Percentiles rank a stretch among this genome's conserved stretches.
Conservation (phyloP, 108 stramenopile genomes). For the Fragilaria radians region DNA sequence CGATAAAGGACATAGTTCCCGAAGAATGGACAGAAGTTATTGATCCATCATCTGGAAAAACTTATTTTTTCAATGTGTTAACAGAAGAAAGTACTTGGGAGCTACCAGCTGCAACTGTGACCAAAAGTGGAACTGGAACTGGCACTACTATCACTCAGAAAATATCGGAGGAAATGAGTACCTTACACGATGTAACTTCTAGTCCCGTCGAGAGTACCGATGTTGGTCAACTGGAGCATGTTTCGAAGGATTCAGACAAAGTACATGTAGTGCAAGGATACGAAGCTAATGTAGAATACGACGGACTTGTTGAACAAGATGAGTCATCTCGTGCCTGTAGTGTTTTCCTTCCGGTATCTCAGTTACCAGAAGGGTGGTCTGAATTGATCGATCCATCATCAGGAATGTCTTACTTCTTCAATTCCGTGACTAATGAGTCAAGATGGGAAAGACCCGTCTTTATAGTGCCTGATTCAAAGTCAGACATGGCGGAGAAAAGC, state of each 20-base stretch:
- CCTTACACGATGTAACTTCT: no score
- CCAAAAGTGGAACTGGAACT: no score
- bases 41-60: constrained; percentile 36
- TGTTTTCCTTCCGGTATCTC: no score
- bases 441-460: constrained; percentile 29
- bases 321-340: neutral
- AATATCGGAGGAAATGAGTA: no score
- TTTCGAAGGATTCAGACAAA: no score
- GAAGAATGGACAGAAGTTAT: constrained; percentile 49
- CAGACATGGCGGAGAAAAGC: constrained; percentile 5
- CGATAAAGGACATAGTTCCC: no score
- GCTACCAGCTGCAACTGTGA: constrained; percentile 24
- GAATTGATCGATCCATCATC: constrained; percentile 32
- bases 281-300: neutral
- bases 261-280: no score
- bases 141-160: no score
- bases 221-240: no score
- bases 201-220: no score
- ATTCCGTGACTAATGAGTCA: constrained; percentile 16
- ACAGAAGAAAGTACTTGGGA: constrained; percentile 41
- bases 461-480: neutral
- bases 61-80: constrained; percentile 47
- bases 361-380: constrained; percentile 39
- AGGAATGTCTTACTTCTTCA: constrained; percentile 49
- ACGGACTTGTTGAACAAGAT: neutral